These are phyloP conservation scores for Lasiodiplodia sp. DNA, from an alignment of 2,329 filamentous ascomycete genomes.

Conservation along the genomic window DNA sequence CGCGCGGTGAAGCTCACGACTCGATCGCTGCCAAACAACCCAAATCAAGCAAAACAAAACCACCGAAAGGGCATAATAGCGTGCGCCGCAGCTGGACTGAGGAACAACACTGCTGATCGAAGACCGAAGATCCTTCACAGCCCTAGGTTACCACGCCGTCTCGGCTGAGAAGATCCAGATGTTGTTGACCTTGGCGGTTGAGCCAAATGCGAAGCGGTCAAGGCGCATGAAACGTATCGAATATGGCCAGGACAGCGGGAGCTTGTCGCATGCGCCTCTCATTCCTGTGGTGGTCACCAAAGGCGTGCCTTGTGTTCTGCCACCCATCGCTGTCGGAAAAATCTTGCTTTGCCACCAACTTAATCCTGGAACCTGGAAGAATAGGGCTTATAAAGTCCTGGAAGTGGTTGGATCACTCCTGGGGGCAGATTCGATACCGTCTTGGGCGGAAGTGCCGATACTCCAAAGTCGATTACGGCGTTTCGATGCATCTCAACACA, in stretches of 20 bases:
- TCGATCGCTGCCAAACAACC: not conserved
- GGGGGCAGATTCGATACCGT: not conserved
- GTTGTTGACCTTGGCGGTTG: not conserved
- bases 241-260: not conserved
- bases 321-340: not conserved
- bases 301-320: not conserved
- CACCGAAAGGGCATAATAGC: not conserved
- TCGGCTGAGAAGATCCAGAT: not conserved
- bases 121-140: not conserved
- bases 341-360: not conserved
- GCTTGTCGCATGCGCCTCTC: not conserved
- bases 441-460: not conserved
- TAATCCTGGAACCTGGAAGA: not conserved
- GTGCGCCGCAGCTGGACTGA: not conserved
- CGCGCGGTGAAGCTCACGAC: not conserved
- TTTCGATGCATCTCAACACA: conserved; percentile 10
- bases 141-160: not conserved
- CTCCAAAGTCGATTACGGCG: not conserved
- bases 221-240: conserved; percentile 7
- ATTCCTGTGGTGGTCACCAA: not conserved
- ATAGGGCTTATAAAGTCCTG: not conserved
- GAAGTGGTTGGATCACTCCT: not conserved
- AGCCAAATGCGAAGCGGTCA: conserved; percentile 5
- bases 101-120: not conserved
- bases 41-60: not conserved